Percentiles rank a stretch among this genome's conserved stretches.
phyloP scores from a whole-genome alignment of 768 basidiomycete species.

The Paxillus involutus region DNA sequence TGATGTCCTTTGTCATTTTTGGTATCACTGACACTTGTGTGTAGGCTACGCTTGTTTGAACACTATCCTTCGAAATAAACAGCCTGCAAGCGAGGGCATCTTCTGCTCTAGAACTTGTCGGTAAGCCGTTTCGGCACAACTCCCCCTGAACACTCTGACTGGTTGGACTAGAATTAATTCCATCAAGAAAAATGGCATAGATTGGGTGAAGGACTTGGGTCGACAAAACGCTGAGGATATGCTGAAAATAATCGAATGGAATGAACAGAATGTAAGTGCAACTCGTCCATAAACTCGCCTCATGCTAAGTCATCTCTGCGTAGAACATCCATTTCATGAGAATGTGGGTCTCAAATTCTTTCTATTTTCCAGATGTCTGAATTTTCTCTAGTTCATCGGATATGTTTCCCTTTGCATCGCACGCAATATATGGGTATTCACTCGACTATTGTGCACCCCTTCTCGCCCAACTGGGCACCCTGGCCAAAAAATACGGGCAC shows the following conservation, averaged over 20 bases:
- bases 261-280: constrained; percentile 69
- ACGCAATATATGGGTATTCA: constrained; percentile 76
- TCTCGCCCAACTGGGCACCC: constrained; percentile 56
- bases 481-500: constrained; percentile 72
- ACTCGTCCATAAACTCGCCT: neutral
- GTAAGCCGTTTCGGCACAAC: constrained; percentile 27
- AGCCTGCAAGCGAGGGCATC: constrained; percentile 60
- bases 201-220: constrained; percentile 81
- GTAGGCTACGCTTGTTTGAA: constrained; percentile 82
- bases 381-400: constrained; percentile 60
- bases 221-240: constrained; percentile 74
- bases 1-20: neutral
- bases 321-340: constrained; percentile 84
- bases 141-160: neutral
- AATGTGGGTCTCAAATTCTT: constrained; percentile 32
- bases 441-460: constrained; percentile 68
- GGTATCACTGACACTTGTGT: constrained; percentile 2
- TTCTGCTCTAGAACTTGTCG: constrained; percentile 78
- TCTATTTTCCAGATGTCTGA: neutral
- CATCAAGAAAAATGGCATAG: constrained; percentile 76
- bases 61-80: constrained; percentile 72
- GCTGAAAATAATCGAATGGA: constrained; percentile 81
- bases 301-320: neutral
- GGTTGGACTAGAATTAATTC: constrained; percentile 57
- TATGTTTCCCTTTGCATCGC: constrained; percentile 92